These are phyloP conservation scores for Trypethelium eluteriae DNA, from an alignment of 495 filamentous ascomycete genomes.

Conservation along the genomic window DNA sequence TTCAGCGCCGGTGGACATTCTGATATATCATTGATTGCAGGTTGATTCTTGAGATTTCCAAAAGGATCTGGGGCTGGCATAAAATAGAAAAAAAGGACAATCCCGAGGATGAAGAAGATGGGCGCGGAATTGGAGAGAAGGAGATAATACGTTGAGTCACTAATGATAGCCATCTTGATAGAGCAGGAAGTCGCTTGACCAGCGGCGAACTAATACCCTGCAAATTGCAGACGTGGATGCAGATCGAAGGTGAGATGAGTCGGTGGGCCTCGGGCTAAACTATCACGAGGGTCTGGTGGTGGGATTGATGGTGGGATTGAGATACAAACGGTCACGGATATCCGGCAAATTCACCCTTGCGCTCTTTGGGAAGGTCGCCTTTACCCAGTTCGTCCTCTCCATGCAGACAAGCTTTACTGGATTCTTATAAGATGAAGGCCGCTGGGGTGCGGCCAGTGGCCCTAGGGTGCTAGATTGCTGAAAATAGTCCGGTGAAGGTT, in stretches of 20 bases:
- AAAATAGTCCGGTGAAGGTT: too few relatives aligned
- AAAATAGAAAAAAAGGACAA: not conserved
- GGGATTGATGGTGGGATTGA: not conserved
- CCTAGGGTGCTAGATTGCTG: not conserved
- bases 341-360: not conserved
- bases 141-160: conserved; percentile 8
- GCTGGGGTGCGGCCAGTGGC: too few relatives aligned
- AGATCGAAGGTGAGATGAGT: too few relatives aligned
- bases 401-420: not conserved
- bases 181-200: not conserved
- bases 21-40: not conserved
- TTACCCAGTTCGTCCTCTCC: not conserved
- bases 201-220: too few relatives aligned
- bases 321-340: not conserved
- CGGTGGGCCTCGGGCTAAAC: not conserved
- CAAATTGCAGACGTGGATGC: too few relatives aligned
- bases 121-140: conserved; percentile 2
- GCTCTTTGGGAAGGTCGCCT: not conserved
- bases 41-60: not conserved
- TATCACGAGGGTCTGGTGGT: not conserved
- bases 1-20: not conserved
- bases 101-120: not conserved
- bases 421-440: not conserved
- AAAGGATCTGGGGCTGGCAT: conserved; percentile 6
- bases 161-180: conserved; percentile 1